Evolutionary conservation across 1,139 yeast genomes (phyloP), one percentile per base, ranked within the genome.

Genomic region (Cylindricascospora bacillispora): DNA sequence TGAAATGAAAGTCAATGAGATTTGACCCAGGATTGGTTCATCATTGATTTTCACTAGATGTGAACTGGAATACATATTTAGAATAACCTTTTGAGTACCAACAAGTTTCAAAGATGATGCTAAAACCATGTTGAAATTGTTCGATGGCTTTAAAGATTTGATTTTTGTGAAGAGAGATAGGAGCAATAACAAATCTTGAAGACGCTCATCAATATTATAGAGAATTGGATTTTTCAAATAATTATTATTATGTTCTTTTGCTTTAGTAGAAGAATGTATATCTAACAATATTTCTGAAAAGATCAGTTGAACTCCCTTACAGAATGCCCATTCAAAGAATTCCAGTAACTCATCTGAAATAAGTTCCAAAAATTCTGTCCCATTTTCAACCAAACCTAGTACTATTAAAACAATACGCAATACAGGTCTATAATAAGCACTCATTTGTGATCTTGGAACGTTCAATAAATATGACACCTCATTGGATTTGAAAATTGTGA

Each of bases 11-110:
- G 72, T 67, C 39, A 86, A 59, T 17, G 86, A 63, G 30, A 82
- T 56, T 38, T 80, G 89, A 1, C 93, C 92, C 49, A 78, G 72
- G 0, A 76, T 60, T 20, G 70, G 71, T 32, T 80, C 92, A 20
- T 67, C 71, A 35, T 73, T 69, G 3, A 72, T 60, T 36, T 67
- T 70, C 24, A 78, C 61, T 26, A 70, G 55, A 43, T 79, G 80
- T 0, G 92, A 70, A 34, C 73, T 70, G 0, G 89, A 68, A 49
- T 73, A 83, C 11, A 81, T 59, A 34, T 73, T 70, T 43, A 81
- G 55, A 18, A 82, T 63, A 0, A 80, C 64, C 31, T 71, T 67
- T 20, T 79, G 62, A 1, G 83, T 69, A 2, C 76, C 83, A 18
- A 68, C 62, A 16, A 71, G 74, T 19, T 63, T 61, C 33, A 81